Evolutionary conservation across 2,329 filamentous ascomycete genomes (phyloP).

Genomic region (Didymella pinodella): DNA sequence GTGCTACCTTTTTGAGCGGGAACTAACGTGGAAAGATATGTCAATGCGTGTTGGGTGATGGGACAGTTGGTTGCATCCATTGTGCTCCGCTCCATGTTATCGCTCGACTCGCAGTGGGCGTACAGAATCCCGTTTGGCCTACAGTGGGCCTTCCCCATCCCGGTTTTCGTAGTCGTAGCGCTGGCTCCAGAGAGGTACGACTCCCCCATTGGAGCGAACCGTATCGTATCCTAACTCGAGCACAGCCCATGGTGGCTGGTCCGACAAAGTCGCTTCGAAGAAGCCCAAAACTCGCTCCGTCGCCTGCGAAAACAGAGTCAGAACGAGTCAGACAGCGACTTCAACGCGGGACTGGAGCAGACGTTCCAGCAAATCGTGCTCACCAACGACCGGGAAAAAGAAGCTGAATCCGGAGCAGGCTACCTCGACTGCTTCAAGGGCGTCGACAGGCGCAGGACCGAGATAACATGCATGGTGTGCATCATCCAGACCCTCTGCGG

Average conservation of each 20-base stretch:
- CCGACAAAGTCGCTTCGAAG: not conserved
- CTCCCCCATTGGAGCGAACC: conserved; percentile 54
- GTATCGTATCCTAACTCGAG: not conserved
- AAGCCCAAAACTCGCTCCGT: conserved; percentile 10
- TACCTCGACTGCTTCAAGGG: conserved; percentile 86
- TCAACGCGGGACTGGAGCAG: conserved; percentile 4
- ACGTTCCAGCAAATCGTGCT: conserved; percentile 72
- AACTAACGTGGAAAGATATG: conserved; percentile 33
- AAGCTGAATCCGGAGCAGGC: conserved; percentile 68
- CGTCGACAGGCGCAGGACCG: conserved; percentile 77
- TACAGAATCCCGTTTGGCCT: conserved; percentile 70
- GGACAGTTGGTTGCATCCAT: conserved; percentile 74
- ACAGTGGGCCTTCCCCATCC: conserved; percentile 63
- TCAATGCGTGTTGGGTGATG: conserved; percentile 32
- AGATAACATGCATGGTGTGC: conserved; percentile 64
- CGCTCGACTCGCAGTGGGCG: conserved; percentile 66
- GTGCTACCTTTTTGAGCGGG: not conserved
- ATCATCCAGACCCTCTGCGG: conserved; percentile 51
- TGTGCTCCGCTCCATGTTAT: conserved; percentile 70
- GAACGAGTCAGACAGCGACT: conserved; percentile 19
- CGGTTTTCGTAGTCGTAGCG: conserved; percentile 67
- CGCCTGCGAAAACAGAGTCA: conserved; percentile 22
- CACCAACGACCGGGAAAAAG: conserved; percentile 77
- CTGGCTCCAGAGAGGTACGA: conserved; percentile 68
- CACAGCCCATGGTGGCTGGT: not conserved